Evolutionary conservation across 306 rosid species (phyloP).

Genomic region (Vigna hirtella): DNA sequence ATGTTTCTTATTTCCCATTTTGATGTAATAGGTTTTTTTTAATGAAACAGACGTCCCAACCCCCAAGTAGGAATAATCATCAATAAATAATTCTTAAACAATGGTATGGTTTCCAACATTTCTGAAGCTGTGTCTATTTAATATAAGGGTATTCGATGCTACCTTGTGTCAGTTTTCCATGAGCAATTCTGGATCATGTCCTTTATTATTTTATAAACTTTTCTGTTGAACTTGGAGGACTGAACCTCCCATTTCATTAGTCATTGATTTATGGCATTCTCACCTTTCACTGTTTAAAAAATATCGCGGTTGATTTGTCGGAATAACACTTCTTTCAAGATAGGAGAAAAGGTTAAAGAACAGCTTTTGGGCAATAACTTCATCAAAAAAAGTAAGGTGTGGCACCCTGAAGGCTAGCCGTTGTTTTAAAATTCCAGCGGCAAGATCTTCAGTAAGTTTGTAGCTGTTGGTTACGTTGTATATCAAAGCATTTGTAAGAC

Average conservation of each 20-base stretch:
- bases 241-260: neutral
- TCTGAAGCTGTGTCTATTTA: slow-evolving; percentile 4
- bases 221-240: neutral
- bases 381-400: neutral
- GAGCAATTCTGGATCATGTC: neutral
- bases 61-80: slow-evolving; percentile 10
- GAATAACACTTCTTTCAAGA: neutral
- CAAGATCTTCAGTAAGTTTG: neutral
- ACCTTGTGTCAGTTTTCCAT: neutral
- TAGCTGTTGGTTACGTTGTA: neutral
- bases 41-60: slow-evolving; percentile 4
- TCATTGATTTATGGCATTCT: neutral
- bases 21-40: slow-evolving; percentile 18
- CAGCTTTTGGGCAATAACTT: neutral
- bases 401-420: neutral
- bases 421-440: neutral
- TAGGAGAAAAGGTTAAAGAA: neutral
- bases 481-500: neutral
- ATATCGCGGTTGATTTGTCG: neutral
- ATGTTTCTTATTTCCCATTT: slow-evolving; percentile 27
- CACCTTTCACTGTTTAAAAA: neutral
- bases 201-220: neutral
- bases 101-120: slow-evolving; percentile 15
- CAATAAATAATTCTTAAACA: slow-evolving; percentile 28
- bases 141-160: slow-evolving; percentile 5